Evolutionary conservation across 495 filamentous ascomycete genomes (phyloP), one percentile per base, ranked within the genome.

Genomic region (Cudoniella acicularis): DNA sequence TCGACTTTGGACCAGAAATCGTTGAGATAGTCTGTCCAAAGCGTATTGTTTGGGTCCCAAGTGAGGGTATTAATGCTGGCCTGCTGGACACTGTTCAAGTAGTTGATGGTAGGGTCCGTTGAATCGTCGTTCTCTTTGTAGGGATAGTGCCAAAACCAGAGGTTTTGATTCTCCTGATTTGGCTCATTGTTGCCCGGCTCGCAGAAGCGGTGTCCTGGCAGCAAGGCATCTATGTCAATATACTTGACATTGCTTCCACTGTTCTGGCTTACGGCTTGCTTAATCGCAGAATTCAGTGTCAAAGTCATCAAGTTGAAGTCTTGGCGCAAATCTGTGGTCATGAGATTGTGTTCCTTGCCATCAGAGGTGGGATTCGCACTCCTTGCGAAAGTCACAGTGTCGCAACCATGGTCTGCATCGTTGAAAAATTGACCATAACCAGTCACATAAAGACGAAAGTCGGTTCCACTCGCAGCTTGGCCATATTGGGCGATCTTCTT

Each of bases 321-420:
- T 21, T 51, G 10, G 13, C 60, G 56, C 3, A 62, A 10, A 11
- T 23, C 54, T 40, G 10, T 45, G 16, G 60, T 59, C 56, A 62
- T 52, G 24, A 47, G 22, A 36, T 16, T 54, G 26, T 62, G 60
- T 17, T 52, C 9, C 21, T 62, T 60, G 16, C 60, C 56, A 30
- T 62, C 60, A 11, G 45, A 26, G 8, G 25, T 27, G 17, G 60
- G 60, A 48, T 62, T 62, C n/a, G 60, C 60, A 25, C 26, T 59
- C 16, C 60, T 1, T 1, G 60, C 60, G 43, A 62, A 62, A 10
- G 60, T 62, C 8, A 62, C 60, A 2, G 46, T 60, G 23, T 62
- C 30, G 43, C 54, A 56, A 1, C 22, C 40, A 1, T 16, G 20
- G n/a, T 25, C 25, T 47, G 21, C 1, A 49, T 25, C 25, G 43